Conservation (phyloP, 768 basidiomycete species). For the Fistulinella prunicolor region DNA sequence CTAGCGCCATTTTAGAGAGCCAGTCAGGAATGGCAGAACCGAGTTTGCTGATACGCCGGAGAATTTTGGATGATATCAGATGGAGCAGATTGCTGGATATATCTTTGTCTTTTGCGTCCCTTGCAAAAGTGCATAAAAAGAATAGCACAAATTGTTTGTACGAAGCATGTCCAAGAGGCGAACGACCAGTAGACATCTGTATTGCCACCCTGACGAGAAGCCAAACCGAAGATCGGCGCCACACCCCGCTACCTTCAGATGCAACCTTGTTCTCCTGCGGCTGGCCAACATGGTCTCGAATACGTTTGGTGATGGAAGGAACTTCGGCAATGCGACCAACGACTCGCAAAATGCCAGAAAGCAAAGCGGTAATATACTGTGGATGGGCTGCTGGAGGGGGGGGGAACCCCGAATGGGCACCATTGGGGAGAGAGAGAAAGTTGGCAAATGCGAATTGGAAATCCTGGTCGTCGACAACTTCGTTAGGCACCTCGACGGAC, state of each 20-base stretch:
- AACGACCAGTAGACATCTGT: no score
- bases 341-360: background rate
- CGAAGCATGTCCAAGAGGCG: conserved; percentile 5
- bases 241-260: background rate
- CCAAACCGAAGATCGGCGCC: conserved; percentile 22
- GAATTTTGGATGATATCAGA: conserved; percentile 20
- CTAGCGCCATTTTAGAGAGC: conserved; percentile 37
- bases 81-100: conserved; percentile 22
- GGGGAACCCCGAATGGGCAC: background rate
- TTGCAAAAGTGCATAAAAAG: conserved; percentile 30
- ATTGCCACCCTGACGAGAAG: conserved; percentile 28
- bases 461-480: conserved; percentile 3
- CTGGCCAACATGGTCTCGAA: background rate
- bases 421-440: conserved; percentile 6
- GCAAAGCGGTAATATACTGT: no score
- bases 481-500: conserved; percentile 8
- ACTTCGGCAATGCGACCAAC: no score
- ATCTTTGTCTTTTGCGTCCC: conserved; percentile 10
- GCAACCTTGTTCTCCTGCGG: no score
- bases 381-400: no score
- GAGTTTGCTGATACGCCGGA: conserved; percentile 19
- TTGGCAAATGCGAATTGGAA: conserved; percentile 7
- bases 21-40: conserved; percentile 18
- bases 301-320: no score
- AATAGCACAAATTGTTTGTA: conserved; percentile 51